A percentile compares a stretch with the other conserved stretches of the same genome.
These are phyloP conservation scores for Phyllosticta citriasiana DNA, from an alignment of 2,329 filamentous ascomycete species.

Conservation along the genomic window DNA sequence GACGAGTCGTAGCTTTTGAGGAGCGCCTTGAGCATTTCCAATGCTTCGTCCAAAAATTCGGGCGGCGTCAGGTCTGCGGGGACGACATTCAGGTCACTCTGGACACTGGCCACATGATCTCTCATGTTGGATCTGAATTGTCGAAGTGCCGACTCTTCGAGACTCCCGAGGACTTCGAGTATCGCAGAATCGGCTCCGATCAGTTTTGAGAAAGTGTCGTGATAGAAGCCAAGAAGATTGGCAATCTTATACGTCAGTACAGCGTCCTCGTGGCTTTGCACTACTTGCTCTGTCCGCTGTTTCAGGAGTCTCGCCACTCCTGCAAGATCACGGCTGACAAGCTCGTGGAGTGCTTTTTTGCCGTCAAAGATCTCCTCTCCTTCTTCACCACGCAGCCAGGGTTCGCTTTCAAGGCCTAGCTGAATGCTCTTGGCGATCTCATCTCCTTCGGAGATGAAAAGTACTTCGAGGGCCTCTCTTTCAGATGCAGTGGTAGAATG, in stretches of 20 bases:
- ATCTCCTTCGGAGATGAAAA: conserved; percentile 85
- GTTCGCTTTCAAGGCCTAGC: conserved; percentile 69
- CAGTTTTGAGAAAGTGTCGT: conserved; percentile 70
- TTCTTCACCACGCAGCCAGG: conserved; percentile 57
- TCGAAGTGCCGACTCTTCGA: conserved; percentile 67
- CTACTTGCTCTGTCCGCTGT: conserved; percentile 81
- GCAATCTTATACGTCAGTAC: conserved; percentile 82
- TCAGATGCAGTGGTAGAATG: conserved; percentile 93
- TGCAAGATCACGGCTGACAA: conserved; percentile 77
- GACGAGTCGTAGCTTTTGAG: conserved; percentile 85
- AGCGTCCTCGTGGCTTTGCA: conserved; percentile 84
- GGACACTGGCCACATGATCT: conserved; percentile 67
- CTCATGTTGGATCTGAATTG: conserved; percentile 76
- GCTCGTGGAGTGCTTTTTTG: conserved; percentile 66
- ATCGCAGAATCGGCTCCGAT: conserved; percentile 60
- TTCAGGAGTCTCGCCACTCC: conserved; percentile 76
- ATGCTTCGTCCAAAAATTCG: conserved; percentile 67
- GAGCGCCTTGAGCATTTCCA: conserved; percentile 67
- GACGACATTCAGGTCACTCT: conserved; percentile 59
- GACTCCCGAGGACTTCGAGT: conserved; percentile 54
- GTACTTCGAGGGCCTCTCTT: conserved; percentile 77
- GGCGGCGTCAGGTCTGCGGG: conserved; percentile 68
- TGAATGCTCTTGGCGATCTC: conserved; percentile 77
- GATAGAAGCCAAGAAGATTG: conserved; percentile 84
- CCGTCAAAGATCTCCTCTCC: conserved; percentile 60